A percentile compares a stretch with the other conserved stretches of the same genome.
Evolutionary conservation across 495 filamentous ascomycete species (phyloP).

Genomic region (Hamigera avellanea): DNA sequence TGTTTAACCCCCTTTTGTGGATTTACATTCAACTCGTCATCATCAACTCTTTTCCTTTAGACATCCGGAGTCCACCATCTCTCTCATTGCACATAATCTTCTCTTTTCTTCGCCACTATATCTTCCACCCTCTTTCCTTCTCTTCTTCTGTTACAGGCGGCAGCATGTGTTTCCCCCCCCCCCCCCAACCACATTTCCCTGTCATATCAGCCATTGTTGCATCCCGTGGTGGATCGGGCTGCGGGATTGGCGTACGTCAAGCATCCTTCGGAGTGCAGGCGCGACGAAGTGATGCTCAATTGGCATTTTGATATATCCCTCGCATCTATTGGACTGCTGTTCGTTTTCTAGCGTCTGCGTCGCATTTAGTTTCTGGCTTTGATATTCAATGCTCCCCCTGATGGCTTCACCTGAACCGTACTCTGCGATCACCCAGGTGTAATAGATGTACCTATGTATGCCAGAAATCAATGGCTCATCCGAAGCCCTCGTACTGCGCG

Average conservation of each 20-base stretch:
- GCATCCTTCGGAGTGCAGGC: constrained; percentile 15
- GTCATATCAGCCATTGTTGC: constrained; percentile 5
- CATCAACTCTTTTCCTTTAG: neutral
- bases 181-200: too few species aligned
- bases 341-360: neutral
- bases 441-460: too few species aligned
- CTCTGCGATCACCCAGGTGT: too few species aligned
- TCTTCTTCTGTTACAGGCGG: constrained; percentile 3
- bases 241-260: constrained; percentile 6
- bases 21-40: constrained; percentile 2
- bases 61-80: neutral
- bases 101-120: neutral
- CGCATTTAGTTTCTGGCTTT: neutral
- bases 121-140: constrained; percentile 13
- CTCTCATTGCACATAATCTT: neutral
- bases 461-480: too few species aligned
- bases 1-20: neutral
- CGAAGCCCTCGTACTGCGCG: too few species aligned
- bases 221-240: constrained; percentile 3
- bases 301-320: neutral
- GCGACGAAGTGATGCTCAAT: constrained; percentile 11
- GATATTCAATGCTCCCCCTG: neutral
- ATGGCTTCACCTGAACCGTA: neutral
- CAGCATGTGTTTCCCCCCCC: neutral
- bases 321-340: constrained; percentile 1